Conservation (phyloP, 1,284 basidiomycete species). For the Pseudozyma sp. region DNA sequence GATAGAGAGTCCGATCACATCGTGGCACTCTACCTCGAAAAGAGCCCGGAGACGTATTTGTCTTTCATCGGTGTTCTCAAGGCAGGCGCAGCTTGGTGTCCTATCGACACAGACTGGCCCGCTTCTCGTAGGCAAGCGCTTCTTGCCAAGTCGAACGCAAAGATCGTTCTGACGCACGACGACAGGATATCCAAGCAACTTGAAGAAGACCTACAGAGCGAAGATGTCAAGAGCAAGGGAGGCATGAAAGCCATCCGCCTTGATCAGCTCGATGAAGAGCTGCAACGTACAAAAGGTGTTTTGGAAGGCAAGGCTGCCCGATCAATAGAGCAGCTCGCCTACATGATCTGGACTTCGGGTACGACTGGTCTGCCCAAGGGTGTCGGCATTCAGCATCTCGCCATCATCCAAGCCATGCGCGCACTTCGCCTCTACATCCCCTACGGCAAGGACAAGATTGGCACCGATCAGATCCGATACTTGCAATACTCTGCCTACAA, state of each 20-base stretch:
- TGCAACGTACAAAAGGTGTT: conserved; percentile 3
- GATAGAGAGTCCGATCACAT: conserved; percentile 46
- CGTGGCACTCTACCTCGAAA: conserved; percentile 63
- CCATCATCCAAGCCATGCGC: conserved; percentile 67
- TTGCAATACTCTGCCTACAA: conserved; percentile 69
- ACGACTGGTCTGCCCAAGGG: conserved; percentile 70
- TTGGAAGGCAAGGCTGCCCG: conserved; percentile 7
- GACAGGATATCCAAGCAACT: conserved; percentile 45
- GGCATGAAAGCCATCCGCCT: conserved; percentile 52
- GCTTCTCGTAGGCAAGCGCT: conserved; percentile 64
- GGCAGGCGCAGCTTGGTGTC: conserved; percentile 69
- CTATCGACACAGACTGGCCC: conserved; percentile 69
- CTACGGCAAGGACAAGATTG: conserved; percentile 48
- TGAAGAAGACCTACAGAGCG: conserved; percentile 35
- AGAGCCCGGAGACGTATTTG: conserved; percentile 62
- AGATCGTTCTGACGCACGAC: conserved; percentile 52
- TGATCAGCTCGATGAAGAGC: conserved; percentile 48
- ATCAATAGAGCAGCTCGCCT: conserved; percentile 58
- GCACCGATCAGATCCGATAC: conserved; percentile 59
- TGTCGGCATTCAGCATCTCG: conserved; percentile 65
- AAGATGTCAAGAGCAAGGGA: conserved; percentile 24
- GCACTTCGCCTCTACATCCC: conserved; percentile 65
- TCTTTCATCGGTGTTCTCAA: conserved; percentile 63
- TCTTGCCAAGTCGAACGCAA: conserved; percentile 63
- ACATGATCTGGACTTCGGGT: conserved; percentile 70